A percentile compares a stretch with the other conserved stretches of the same genome.
Conservation (phyloP, 768 basidiomycete genomes). For the Kwoniella newhampshirensis region DNA sequence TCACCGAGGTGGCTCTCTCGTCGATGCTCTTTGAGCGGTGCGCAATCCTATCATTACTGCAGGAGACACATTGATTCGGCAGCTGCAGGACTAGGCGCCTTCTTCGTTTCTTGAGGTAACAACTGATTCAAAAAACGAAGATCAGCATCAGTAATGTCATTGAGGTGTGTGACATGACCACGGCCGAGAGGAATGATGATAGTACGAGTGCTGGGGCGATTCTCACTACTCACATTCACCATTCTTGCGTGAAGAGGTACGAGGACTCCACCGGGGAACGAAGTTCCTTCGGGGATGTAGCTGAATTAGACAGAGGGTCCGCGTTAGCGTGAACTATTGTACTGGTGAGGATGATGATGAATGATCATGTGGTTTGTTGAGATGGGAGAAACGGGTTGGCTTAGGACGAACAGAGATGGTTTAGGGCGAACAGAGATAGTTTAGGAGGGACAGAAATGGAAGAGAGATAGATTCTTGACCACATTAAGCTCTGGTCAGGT, state of each 20-base stretch:
- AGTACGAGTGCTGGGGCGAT: neutral
- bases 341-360: neutral
- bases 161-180: neutral
- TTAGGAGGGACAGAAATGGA: no score
- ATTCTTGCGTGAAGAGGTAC: conserved; percentile 51
- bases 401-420: no score
- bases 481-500: no score
- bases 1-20: no score
- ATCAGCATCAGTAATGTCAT: no score
- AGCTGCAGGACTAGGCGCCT: neutral
- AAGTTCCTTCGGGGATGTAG: conserved; percentile 50
- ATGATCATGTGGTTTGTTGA: no score
- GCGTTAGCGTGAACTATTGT: neutral
- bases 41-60: no score
- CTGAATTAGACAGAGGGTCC: conserved; percentile 9
- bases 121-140: conserved; percentile 4
- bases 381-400: no score
- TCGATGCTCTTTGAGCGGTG: no score
- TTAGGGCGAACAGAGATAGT: no score
- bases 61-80: conserved; percentile 40
- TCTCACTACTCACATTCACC: conserved; percentile 43
- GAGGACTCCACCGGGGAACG: conserved; percentile 50
- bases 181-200: no score
- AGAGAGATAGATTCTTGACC: no score
- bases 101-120: conserved; percentile 38